Evolutionary conservation across 176 grass and related monocot genomes (phyloP), one percentile per base, ranked within the genome.

Genomic region (Zizania latifolia): DNA sequence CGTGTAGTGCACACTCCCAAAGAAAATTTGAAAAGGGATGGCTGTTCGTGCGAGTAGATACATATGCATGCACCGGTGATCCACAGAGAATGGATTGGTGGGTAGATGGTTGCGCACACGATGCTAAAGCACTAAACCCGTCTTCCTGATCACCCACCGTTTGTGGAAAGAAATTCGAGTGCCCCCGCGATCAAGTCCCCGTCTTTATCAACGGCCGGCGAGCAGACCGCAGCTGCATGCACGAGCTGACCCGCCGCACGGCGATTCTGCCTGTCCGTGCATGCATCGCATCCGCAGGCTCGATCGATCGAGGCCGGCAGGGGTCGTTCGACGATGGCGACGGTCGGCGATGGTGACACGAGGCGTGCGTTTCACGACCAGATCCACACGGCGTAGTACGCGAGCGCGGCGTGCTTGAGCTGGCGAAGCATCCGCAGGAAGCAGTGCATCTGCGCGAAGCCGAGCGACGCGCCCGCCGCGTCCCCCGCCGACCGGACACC

Each of bases 381-480:
- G 50, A 85, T 85, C 67, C 44, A 64, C 23, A 73, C 58, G 79
- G 70, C 59, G 35, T 82, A 82, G 35, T 77, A 77, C 0, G 73
- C 78, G 64, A 83, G 21, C 36, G 14, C 36, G 57, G 57, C 65
- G 56, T 76, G 64, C 71, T 55, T 64, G 51, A 80, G 65, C 84
- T 63, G 84, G 16, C 84, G 78, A 26, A 76, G 72, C 85, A 63
- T 59, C 40, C 56, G 65, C 45, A 64, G 84, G 57, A 76, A 77
- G 78, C 65, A 71, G 21, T 64, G 84, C 78, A 69, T 80, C 76
- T 62, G 83, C 53, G 62, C 69, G 12, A 81, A 75, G 40, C 60
- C 62, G 11, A 39, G 29, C 46, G 71, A 36, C 38, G 19, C 27
- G 2, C 29, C 39, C 11, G n/a, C 35, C 27, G 27, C 48, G 36